Conservation (phyloP, 2,329 filamentous ascomycete species). For the Pleochaeta shiraiana region DNA sequence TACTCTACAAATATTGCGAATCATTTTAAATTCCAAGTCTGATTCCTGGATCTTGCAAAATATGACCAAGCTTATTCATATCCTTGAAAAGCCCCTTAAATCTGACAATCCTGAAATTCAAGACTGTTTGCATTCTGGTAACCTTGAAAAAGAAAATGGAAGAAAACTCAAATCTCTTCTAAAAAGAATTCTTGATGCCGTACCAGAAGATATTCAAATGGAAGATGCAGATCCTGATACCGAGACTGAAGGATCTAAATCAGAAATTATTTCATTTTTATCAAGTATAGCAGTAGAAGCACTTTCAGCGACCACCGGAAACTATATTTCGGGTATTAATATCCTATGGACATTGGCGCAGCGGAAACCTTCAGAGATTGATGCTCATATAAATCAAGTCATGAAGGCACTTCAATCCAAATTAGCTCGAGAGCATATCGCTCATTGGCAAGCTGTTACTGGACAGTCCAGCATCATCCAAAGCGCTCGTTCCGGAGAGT, state of each 20-base stretch:
- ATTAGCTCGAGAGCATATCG: conserved; percentile 83
- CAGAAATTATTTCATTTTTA: conserved; percentile 70
- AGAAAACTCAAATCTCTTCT: conserved; percentile 54
- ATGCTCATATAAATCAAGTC: conserved; percentile 65
- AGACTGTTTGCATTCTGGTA: conserved; percentile 63
- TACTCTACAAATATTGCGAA: conserved; percentile 74
- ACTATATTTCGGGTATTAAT: conserved; percentile 77
- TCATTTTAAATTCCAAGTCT: conserved; percentile 69
- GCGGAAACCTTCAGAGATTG: conserved; percentile 67
- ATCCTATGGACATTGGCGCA: conserved; percentile 80
- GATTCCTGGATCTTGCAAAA: conserved; percentile 80
- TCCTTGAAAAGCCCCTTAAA: conserved; percentile 73
- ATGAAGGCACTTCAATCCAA: conserved; percentile 91
- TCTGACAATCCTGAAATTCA: conserved; percentile 85
- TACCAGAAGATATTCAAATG: conserved; percentile 59
- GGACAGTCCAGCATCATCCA: conserved; percentile 24
- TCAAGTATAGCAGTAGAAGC: conserved; percentile 76
- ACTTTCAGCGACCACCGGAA: conserved; percentile 40
- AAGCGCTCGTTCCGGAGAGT: conserved; percentile 23
- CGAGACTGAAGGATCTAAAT: conserved; percentile 57
- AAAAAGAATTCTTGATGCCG: conserved; percentile 65
- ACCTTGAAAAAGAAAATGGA: conserved; percentile 46
- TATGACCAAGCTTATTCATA: conserved; percentile 57
- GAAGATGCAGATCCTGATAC: conserved; percentile 61
- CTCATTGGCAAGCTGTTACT: conserved; percentile 39